phyloP scores from a whole-genome alignment of 768 basidiomycete species.

The Phaffia australis region DNA sequence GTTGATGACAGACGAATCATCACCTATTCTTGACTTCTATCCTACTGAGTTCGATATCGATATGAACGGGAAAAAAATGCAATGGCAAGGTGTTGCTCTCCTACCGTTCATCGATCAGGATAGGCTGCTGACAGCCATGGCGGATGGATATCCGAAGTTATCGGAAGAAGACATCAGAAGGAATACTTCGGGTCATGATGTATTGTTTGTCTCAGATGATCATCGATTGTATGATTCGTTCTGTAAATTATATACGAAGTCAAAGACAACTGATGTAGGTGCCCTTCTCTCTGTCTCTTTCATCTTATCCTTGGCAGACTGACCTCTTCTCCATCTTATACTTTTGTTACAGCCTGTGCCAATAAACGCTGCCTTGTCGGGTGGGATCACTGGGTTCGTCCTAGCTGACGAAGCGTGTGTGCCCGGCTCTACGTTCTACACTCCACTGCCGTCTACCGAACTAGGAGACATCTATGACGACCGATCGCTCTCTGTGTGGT shows the following conservation, averaged over 20 bases:
- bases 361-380: slow-evolving; percentile 57
- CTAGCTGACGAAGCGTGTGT: slow-evolving; percentile 77
- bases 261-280: slow-evolving; percentile 64
- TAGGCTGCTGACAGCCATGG: slow-evolving; percentile 75
- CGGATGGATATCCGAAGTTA: slow-evolving; percentile 47
- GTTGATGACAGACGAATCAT: slow-evolving; percentile 75
- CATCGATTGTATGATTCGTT: slow-evolving; percentile 79
- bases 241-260: slow-evolving; percentile 80
- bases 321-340: slow-evolving; percentile 2
- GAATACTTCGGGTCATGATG: slow-evolving; percentile 73
- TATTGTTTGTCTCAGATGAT: slow-evolving; percentile 70
- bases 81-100: slow-evolving; percentile 96
- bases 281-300: slow-evolving; percentile 8
- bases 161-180: slow-evolving; percentile 70
- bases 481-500: slow-evolving; percentile 71
- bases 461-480: slow-evolving; percentile 77
- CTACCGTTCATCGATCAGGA: slow-evolving; percentile 88
- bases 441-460: slow-evolving; percentile 50
- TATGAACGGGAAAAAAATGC: slow-evolving; percentile 99
- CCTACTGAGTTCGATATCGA: slow-evolving; percentile 84
- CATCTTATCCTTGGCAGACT: not conserved
- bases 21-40: slow-evolving; percentile 94
- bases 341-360: slow-evolving; percentile 51
- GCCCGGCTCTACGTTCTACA: slow-evolving; percentile 80
- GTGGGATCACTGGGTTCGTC: slow-evolving; percentile 68